Base-by-base conservation (phyloP, 257 asterid genomes). In the Solanum infundibuliforme region DNA sequence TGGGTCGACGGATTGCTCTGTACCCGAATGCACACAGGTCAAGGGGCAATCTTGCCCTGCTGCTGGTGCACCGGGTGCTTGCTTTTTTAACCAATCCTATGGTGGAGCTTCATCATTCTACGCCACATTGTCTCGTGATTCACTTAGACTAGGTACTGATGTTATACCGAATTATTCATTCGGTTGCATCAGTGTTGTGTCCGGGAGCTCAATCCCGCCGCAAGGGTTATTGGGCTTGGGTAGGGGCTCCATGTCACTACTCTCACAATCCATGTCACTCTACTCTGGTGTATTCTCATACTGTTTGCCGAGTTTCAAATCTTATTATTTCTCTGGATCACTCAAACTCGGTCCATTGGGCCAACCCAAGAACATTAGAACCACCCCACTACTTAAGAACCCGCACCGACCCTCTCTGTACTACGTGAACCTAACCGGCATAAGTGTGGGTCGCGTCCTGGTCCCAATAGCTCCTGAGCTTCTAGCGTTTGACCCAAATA, bases 221-320 rank as follows among this genome's bases (percentile, higher is more conserved):
- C 99, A 96, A 81, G 99, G 99, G 43, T 86, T 96, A 46, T 69
- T 96, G 88, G 99, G 98, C 35, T 46, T 96, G 91, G 99, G 99
- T 23, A 93, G 97, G 87, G 99, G 99, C 83, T 89, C 98, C 87
- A 85, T 94, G 94, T 95, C 98, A 8, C 79, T 96, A 86, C 91
- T 93, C 82, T 91, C 98, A 1, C 98, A 96, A 87, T 86, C 98
- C 62, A 94, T 95, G 55, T 83, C 96, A 7, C 90, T 91, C 32
- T 95, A 93, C 76, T 93, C 98, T 4, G 98, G 98, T 0, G 90
- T 95, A 27, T 96, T 96, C 89, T 96, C 99, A 0, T 96, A 94
- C 43, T 96, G 99, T 72, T 74, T 96, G 3, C 99, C 99, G 0
- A 96, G 98, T 86, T 96, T 95, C 93, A 93, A 89, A 83, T 94